phyloP scores from a whole-genome alignment of 495 filamentous ascomycete genomes.

The Elasticomyces elasticus region DNA sequence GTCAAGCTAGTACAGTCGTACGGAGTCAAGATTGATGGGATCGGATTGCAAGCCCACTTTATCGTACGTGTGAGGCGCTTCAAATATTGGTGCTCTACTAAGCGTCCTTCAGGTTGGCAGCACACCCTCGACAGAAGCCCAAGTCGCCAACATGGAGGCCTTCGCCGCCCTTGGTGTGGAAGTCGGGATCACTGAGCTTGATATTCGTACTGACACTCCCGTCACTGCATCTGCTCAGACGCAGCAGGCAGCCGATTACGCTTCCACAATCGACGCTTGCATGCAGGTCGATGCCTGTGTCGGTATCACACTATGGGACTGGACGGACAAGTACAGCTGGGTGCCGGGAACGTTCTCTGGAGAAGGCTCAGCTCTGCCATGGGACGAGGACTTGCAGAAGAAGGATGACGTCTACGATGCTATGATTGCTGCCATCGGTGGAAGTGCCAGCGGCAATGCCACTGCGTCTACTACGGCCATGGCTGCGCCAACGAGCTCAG shows the following conservation, averaged over 20 bases:
- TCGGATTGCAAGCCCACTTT: too few species aligned
- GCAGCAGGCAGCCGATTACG: conserved; percentile 50
- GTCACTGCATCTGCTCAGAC: conserved; percentile 36
- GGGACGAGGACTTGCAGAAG: neutral
- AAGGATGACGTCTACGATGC: neutral
- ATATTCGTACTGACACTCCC: conserved; percentile 37
- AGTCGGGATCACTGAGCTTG: conserved; percentile 52
- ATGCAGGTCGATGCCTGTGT: conserved; percentile 47
- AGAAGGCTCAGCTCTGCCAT: conserved; percentile 22
- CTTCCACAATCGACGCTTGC: conserved; percentile 47
- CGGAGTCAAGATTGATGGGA: too few species aligned
- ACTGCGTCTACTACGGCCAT: too few species aligned
- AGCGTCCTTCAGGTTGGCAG: too few species aligned
- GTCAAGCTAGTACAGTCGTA: too few species aligned
- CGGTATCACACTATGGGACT: conserved; percentile 57
- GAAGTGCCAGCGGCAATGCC: too few species aligned
- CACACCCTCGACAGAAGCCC: too few species aligned
- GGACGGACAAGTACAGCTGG: conserved; percentile 39
- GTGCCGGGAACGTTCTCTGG: conserved; percentile 23
- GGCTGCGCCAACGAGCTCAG: too few species aligned
- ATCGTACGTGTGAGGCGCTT: too few species aligned
- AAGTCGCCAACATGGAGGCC: too few species aligned
- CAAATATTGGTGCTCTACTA: too few species aligned
- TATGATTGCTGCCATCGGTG: neutral
- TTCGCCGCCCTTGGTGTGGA: too few species aligned